Base-by-base conservation (phyloP, 345 rosid genomes). In the Eucalyptus erythrocorys region DNA sequence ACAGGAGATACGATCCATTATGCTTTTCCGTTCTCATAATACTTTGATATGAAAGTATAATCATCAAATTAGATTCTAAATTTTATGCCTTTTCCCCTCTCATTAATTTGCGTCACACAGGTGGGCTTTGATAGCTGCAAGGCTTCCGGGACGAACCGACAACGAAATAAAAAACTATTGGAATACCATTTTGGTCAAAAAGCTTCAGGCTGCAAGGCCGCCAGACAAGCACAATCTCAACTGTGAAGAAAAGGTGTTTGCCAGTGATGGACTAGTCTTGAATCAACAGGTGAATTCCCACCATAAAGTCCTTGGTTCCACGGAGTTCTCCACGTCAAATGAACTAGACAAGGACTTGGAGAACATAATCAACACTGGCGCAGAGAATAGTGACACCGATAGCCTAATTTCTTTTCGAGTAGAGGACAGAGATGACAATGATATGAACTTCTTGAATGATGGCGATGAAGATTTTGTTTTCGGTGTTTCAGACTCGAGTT, bases 141-240 rank as follows among this genome's bases (percentile, higher is more conserved):
- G 93, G 85, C 91, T 92, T 55, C 93, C 93, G 4, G 93, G 92
- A 21, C 89, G 92, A 88, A 92, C 93, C 21, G 93, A 91, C 86
- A 92, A 91, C 48, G 93, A 92, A 61, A 89, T 92, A 11, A 92
- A 91, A 55, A 91, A 91, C 34, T 90, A 91, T 48, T 92, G 92
- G 92, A 90, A 91, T 47, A 92, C 88, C n/a, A 34, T 47, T 48
- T 47, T 90, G 85, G 55, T 51, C 17, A 90, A 85, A 64, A 90
- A 85, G 87, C 37, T 64, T 43, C 85, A 64, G 43, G 81, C 45
- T 21, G 45, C 81, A 34, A 71, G 84, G 84, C 84, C n/a, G 49
- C 64, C 13, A 43, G 53, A 13, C 66, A n/a, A 47, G 43, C 53
- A 64, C 21, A 85, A 45, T 53, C 87, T n/a, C 53, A 64, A 37